These are phyloP conservation scores for Thalia dealbata DNA, from an alignment of 176 grass and related monocot genomes.

Conservation along the genomic window DNA sequence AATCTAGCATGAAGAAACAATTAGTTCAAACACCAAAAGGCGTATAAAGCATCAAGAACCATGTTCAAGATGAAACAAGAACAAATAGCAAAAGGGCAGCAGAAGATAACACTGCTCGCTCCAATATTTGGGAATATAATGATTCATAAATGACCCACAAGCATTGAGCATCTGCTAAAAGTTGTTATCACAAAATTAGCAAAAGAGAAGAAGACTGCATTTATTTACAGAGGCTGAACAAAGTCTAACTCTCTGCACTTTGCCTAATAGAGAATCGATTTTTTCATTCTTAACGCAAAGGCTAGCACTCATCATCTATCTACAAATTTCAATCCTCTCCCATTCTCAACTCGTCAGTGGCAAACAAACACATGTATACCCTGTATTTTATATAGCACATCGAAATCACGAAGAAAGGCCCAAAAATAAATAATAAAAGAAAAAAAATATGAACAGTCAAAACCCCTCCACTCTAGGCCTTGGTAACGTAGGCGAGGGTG, in stretches of 20 bases:
- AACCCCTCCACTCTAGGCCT: conserved; percentile 69
- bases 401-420: conserved; percentile 35
- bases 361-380: conserved; percentile 2
- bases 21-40: too few species aligned
- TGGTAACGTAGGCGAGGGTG: conserved; percentile 21
- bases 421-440: conserved; percentile 24
- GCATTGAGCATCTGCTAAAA: background rate
- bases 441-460: conserved; percentile 62
- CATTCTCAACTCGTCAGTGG: background rate
- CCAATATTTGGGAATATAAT: background rate
- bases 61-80: too few species aligned
- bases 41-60: too few species aligned
- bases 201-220: background rate
- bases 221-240: conserved; percentile 3
- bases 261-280: background rate
- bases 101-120: background rate
- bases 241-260: background rate
- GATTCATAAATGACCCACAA: background rate
- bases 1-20: too few species aligned
- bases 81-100: too few species aligned
- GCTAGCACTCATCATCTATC: conserved; percentile 4
- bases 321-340: background rate
- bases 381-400: background rate
- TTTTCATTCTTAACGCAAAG: background rate
- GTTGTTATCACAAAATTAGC: background rate